Evolutionary conservation across 345 rosid species (phyloP).

Genomic region (Aquilaria yunnanensis): DNA sequence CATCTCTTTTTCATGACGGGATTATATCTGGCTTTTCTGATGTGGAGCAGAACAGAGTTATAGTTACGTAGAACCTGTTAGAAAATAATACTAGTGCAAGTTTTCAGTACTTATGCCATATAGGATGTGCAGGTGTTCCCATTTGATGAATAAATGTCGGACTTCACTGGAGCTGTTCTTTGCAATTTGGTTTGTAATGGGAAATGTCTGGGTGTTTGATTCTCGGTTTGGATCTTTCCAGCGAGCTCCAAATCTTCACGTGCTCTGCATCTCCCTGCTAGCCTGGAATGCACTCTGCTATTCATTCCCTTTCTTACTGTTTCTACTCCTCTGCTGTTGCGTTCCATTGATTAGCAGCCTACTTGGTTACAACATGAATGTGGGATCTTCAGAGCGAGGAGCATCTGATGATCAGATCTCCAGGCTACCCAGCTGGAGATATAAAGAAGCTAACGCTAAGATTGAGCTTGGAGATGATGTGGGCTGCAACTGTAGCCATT

Average conservation of each 20-base stretch:
- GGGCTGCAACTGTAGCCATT: background rate
- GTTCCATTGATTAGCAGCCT: conserved; percentile 72
- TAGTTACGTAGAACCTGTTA: background rate
- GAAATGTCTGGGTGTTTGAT: conserved; percentile 96
- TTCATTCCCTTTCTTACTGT: conserved; percentile 87
- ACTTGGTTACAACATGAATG: conserved; percentile 94
- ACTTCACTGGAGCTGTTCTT: conserved; percentile 92
- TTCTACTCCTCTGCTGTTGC: conserved; percentile 78
- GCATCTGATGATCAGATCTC: conserved; percentile 95
- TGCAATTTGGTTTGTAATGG: conserved; percentile 99
- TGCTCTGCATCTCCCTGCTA: conserved; percentile 82
- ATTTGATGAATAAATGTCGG: conserved; percentile 87
- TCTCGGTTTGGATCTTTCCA: conserved; percentile 78
- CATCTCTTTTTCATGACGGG: conserved; percentile 6
- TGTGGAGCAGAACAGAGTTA: conserved; percentile 59
- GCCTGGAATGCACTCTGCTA: conserved; percentile 91
- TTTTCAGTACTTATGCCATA: conserved; percentile 1
- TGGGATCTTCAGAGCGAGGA: conserved; percentile 67
- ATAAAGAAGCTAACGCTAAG: conserved; percentile 39
- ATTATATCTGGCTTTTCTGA: conserved; percentile 47
- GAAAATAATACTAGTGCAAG: background rate
- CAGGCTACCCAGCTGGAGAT: conserved; percentile 72
- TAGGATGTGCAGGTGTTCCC: conserved; percentile 45
- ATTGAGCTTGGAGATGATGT: conserved; percentile 22
- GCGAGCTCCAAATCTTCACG: conserved; percentile 78